Conservation (phyloP, 805 yeast genomes). For the Candida loeiensis region DNA sequence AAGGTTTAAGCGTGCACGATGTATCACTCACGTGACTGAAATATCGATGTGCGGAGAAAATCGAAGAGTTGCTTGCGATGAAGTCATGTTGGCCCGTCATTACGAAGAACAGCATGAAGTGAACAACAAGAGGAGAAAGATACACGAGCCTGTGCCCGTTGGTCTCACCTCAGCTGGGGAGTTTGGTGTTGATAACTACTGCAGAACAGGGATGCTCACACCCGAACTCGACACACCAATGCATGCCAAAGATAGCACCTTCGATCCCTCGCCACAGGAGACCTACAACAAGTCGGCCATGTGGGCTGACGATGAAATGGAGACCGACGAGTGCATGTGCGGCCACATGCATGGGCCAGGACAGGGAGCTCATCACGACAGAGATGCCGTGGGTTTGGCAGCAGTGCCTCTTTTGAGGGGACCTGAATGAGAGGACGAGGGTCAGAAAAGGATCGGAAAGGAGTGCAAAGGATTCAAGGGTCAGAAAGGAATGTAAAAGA, state of each 20-base stretch:
- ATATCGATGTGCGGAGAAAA: constrained; percentile 1
- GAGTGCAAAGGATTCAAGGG: background rate
- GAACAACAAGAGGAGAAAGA: constrained; percentile 9
- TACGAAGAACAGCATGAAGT: background rate
- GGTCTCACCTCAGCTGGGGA: background rate
- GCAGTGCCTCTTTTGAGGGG: constrained; percentile 14
- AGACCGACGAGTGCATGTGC: constrained; percentile 12
- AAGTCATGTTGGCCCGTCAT: background rate
- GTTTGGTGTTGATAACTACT: background rate
- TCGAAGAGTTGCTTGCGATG: background rate
- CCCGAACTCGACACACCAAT: background rate
- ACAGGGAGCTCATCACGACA: constrained; percentile 14
- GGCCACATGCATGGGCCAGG: constrained; percentile 18
- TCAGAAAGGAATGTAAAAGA: background rate
- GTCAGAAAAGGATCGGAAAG: too few relatives aligned
- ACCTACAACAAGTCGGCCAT: background rate
- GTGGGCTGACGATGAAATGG: background rate
- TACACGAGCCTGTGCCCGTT: constrained; percentile 11
- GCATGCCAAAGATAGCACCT: background rate
- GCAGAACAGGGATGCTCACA: background rate
- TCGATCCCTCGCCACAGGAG: too few relatives aligned
- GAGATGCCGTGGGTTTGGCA: constrained; percentile 14
- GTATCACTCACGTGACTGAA: background rate
- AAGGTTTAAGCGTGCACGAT: too few relatives aligned
- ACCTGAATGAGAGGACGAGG: constrained; percentile 12